Conservation (phyloP, 2,329 filamentous ascomycete species). For the Penicillium brasilianum region DNA sequence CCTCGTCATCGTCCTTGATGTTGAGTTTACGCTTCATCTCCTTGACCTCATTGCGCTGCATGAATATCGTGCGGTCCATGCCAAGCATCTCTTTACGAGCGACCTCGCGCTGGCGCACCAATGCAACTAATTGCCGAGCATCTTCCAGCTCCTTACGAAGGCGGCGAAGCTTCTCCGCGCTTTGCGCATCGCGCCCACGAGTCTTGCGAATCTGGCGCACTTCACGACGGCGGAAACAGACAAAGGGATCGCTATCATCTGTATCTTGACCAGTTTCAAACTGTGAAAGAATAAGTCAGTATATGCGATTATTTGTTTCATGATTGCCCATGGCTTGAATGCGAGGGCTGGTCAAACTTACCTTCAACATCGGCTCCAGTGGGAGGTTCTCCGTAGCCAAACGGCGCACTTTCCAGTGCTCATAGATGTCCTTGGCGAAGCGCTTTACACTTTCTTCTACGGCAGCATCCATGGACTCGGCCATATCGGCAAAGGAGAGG, state of each 20-base stretch:
- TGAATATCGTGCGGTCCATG: slow-evolving; percentile 77
- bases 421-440: slow-evolving; percentile 80
- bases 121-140: slow-evolving; percentile 76
- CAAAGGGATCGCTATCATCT: slow-evolving; percentile 95
- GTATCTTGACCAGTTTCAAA: slow-evolving; percentile 93
- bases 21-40: slow-evolving; percentile 84
- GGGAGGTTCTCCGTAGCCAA: slow-evolving; percentile 70
- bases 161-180: slow-evolving; percentile 91
- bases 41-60: slow-evolving; percentile 81
- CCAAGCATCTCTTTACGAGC: slow-evolving; percentile 77
- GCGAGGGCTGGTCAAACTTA: slow-evolving; percentile 32
- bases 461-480: slow-evolving; percentile 67
- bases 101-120: slow-evolving; percentile 79
- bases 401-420: slow-evolving; percentile 82
- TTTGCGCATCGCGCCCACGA: slow-evolving; percentile 87
- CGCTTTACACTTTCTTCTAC: slow-evolving; percentile 60
- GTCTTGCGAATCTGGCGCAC: slow-evolving; percentile 95
- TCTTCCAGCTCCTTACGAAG: slow-evolving; percentile 90
- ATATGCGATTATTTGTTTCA: neutral
- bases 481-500: slow-evolving; percentile 73
- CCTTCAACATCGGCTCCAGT: slow-evolving; percentile 78
- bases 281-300: slow-evolving; percentile 39
- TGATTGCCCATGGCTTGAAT: neutral
- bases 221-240: slow-evolving; percentile 95
- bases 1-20: slow-evolving; percentile 92